Percentiles rank a stretch among this genome's conserved stretches.
Evolutionary conservation across 139 green algal species (phyloP).

Genomic region (Edaphochlamys debaryana): DNA sequence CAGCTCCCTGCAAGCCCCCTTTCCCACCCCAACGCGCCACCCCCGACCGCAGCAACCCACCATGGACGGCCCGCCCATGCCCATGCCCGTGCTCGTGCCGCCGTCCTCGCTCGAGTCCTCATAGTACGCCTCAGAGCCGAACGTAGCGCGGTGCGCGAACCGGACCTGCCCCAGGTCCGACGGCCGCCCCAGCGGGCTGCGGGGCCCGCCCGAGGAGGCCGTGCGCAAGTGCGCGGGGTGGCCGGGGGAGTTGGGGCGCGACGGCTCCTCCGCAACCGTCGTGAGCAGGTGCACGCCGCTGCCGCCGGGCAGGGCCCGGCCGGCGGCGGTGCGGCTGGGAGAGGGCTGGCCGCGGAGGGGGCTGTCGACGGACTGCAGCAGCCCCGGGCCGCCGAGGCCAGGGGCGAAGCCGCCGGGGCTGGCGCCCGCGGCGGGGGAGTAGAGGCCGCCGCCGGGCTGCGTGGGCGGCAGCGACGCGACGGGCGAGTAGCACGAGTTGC

Average conservation of each 20-base stretch:
- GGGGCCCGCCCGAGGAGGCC: neutral
- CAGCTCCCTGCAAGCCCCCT: too few species aligned
- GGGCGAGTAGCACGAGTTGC: too few species aligned
- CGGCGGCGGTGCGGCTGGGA: neutral
- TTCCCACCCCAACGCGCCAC: too few species aligned
- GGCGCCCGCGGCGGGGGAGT: too few species aligned
- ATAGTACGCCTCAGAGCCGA: neutral
- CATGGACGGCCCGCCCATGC: neutral
- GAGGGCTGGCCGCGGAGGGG: too few species aligned
- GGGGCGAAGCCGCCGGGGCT: too few species aligned
- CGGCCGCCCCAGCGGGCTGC: neutral
- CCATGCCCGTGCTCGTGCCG: neutral
- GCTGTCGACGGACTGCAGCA: too few species aligned
- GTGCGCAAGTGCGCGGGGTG: neutral
- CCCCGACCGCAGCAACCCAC: too few species aligned
- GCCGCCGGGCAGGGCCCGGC: neutral
- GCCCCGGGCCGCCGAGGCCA: too few species aligned
- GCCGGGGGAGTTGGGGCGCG: neutral
- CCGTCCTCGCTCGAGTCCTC: neutral
- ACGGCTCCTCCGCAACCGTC: constrained; percentile 25
- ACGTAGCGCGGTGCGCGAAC: neutral
- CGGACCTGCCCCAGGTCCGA: too few species aligned
- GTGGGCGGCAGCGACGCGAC: too few species aligned
- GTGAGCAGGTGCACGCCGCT: constrained; percentile 1
- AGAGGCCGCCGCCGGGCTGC: too few species aligned